Conservation (phyloP, 2,329 filamentous ascomycete genomes). For the Epichloe sylvatica region DNA sequence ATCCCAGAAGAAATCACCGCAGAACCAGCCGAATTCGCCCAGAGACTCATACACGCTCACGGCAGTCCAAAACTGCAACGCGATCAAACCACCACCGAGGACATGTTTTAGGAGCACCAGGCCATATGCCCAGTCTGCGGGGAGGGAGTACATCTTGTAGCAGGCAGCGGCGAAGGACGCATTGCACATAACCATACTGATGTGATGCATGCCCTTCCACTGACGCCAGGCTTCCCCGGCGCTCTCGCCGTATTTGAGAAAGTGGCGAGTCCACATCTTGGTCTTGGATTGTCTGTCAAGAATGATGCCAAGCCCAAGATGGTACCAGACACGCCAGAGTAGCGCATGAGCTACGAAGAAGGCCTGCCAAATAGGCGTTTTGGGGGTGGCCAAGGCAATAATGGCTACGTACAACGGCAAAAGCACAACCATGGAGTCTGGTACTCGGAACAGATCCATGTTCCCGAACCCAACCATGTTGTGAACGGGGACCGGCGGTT, state of each 20-base stretch:
- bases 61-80: constrained; percentile 84
- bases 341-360: constrained; percentile 72
- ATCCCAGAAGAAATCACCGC: constrained; percentile 96
- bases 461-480: constrained; percentile 72
- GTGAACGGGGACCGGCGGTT: constrained; percentile 55
- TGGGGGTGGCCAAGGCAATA: constrained; percentile 63
- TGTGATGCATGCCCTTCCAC: constrained; percentile 92
- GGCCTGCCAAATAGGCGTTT: constrained; percentile 58
- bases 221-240: constrained; percentile 92
- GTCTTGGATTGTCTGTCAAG: constrained; percentile 73
- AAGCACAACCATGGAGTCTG: constrained; percentile 68
- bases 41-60: constrained; percentile 89
- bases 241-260: constrained; percentile 89
- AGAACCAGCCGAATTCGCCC: constrained; percentile 98
- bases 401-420: constrained; percentile 61
- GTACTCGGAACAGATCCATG: constrained; percentile 75
- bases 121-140: constrained; percentile 76
- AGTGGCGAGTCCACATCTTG: constrained; percentile 94
- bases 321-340: constrained; percentile 83
- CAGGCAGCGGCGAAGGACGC: constrained; percentile 77
- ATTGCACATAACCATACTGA: constrained; percentile 84
- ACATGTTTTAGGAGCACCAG: constrained; percentile 77
- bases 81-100: constrained; percentile 63
- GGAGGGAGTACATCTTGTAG: constrained; percentile 93
- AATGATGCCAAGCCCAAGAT: constrained; percentile 71